Evolutionary conservation across 305 asterid genomes (phyloP).

Genomic region (Lippia alba): DNA sequence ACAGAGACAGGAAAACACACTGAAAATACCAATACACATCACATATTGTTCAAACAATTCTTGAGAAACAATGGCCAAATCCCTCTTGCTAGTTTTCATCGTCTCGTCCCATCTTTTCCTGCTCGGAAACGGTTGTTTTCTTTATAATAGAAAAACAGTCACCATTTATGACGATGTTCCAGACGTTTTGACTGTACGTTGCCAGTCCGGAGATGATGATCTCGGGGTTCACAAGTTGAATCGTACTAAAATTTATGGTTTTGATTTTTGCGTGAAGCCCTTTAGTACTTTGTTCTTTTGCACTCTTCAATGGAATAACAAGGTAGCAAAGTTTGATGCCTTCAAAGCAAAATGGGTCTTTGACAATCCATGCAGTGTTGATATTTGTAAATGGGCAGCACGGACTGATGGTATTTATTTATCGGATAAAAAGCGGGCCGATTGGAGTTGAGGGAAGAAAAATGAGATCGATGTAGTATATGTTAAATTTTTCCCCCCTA

Average conservation of each 20-base stretch:
- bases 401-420: background rate
- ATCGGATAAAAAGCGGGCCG: background rate
- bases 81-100: background rate
- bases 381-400: background rate
- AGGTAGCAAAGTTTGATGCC: background rate
- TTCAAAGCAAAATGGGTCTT: background rate
- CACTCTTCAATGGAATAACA: background rate
- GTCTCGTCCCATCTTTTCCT: background rate
- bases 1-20: no score
- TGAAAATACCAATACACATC: no score
- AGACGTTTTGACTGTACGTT: background rate
- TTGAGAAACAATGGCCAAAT: background rate
- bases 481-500: no score
- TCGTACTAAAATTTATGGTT: background rate
- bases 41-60: background rate
- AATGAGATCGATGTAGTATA: background rate
- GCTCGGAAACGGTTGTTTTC: background rate
- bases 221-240: constrained; percentile 7
- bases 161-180: background rate
- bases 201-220: background rate
- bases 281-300: constrained; percentile 4
- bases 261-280: constrained; percentile 8
- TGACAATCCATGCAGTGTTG: background rate
- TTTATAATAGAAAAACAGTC: background rate
- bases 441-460: background rate